Evolutionary conservation across 108 stramenopile genomes (phyloP), one percentile per base, ranked within the genome.

Genomic region (Aurantiochytrium sp.): DNA sequence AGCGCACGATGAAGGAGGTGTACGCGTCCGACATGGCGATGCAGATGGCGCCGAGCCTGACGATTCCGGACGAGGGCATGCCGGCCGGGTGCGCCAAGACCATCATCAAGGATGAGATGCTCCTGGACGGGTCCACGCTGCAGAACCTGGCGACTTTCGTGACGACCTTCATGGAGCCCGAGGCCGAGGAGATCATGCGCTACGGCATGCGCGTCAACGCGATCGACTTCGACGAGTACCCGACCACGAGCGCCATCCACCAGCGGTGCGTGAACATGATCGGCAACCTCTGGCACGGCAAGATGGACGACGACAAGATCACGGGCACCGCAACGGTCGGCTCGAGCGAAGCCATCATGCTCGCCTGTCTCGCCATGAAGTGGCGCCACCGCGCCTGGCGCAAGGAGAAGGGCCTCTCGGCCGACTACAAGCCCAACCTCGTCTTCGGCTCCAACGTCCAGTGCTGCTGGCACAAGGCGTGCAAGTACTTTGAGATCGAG

Each of bases 401-500:
- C 6, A 86, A 88, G 37, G 87, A 87, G 4, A 81, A 89, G 31
- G 90, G 89, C 55, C 55, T 92, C 24, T 54, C 88, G 6, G 90
- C 48, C 41, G 92, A 89, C 41, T 65, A 65, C 59, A 87, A 90
- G 19, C 92, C 93, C 22, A 93, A 93, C 52, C 55, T 93, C 15
- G 91, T 93, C 41, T 91, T 92, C n/a, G 88, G 91, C 37, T 55
- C 92, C 24, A 87, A 87, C 19, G 91, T 91, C 54, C 93, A 93
- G 88, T 92, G 89, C n/a, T 59, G 85, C 55, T 90, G 91, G 91
- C 89, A 89, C 69, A 92, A 92, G 87, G 53, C 90, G 4, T 92
- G 90, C 69, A 86, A 89, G 27, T 93, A 93, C 87, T 92, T 93
- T 87, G 93, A 93, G 55, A 86, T 92, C 21, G 92, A 92, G 53